Conservation (phyloP, 139 green algal species). For the Asterochloris sp. region DNA sequence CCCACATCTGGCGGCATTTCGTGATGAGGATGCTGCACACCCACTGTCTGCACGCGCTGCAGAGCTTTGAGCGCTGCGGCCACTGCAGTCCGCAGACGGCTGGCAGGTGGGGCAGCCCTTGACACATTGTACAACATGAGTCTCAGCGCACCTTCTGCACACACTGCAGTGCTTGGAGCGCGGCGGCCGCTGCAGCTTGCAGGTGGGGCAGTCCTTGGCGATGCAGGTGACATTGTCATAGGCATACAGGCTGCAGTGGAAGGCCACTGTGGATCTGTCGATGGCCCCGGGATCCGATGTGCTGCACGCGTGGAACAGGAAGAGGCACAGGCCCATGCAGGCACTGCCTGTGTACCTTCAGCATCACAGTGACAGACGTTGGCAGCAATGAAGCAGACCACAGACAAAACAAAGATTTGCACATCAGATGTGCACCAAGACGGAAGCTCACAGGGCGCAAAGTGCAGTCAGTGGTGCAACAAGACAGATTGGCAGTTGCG, state of each 20-base stretch:
- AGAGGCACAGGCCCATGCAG: conserved; percentile 23
- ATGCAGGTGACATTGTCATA: conserved; percentile 37
- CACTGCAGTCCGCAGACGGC: background rate
- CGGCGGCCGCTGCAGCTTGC: conserved; percentile 44
- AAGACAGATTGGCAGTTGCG: too few relatives aligned
- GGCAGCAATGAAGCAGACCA: too few relatives aligned
- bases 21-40: too few relatives aligned
- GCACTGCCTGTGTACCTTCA: conserved; percentile 33
- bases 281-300: conserved; percentile 40
- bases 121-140: background rate
- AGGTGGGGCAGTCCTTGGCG: conserved; percentile 59
- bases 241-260: conserved; percentile 41
- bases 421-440: too few relatives aligned
- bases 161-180: conserved; percentile 75
- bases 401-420: too few relatives aligned
- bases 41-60: too few relatives aligned
- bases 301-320: conserved; percentile 23
- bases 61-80: too few relatives aligned
- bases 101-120: background rate
- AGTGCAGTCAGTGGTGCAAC: too few relatives aligned
- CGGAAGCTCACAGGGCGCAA: too few relatives aligned
- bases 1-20: background rate
- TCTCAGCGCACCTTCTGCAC: conserved; percentile 33
- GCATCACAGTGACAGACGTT: too few relatives aligned
- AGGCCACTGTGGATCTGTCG: conserved; percentile 16